These are phyloP conservation scores for Nicotiana attenuata DNA, from an alignment of 257 asterid genomes.

Conservation along the genomic window DNA sequence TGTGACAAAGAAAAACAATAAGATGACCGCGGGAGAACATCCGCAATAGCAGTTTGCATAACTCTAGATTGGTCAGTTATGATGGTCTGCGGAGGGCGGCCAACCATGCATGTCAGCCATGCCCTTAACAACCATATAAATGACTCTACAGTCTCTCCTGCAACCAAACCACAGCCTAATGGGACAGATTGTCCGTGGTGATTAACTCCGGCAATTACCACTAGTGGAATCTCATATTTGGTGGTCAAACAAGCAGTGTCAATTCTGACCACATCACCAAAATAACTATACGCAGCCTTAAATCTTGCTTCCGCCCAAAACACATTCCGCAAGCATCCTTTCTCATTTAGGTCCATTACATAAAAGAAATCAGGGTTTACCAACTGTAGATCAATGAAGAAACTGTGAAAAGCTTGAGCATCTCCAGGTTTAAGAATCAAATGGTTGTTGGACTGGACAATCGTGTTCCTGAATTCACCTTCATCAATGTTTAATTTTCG, in stretches of 20 bases:
- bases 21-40: constrained; percentile 52
- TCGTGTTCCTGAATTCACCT: constrained; percentile 16
- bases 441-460: constrained; percentile 25
- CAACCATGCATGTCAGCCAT: constrained; percentile 62
- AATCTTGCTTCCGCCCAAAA: constrained; percentile 52
- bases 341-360: constrained; percentile 50
- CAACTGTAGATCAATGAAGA: constrained; percentile 48
- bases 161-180: constrained; percentile 57
- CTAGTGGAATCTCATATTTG: constrained; percentile 48
- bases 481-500: constrained; percentile 24
- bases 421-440: constrained; percentile 49
- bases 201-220: constrained; percentile 45
- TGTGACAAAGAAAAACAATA: constrained; percentile 38
- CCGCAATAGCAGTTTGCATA: constrained; percentile 42
- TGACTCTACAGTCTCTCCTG: constrained; percentile 37
- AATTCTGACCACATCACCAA: constrained; percentile 39
- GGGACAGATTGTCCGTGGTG: constrained; percentile 48
- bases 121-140: constrained; percentile 54
- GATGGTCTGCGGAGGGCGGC: constrained; percentile 48
- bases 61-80: constrained; percentile 27
- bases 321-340: constrained; percentile 43
- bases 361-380: constrained; percentile 48
- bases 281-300: constrained; percentile 46
- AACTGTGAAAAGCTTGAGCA: constrained; percentile 35
- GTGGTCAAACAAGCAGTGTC: constrained; percentile 34